Evolutionary conservation across 371 early-diverging fungal species (phyloP).

Genomic region (Syncephalastrum monosporum): DNA sequence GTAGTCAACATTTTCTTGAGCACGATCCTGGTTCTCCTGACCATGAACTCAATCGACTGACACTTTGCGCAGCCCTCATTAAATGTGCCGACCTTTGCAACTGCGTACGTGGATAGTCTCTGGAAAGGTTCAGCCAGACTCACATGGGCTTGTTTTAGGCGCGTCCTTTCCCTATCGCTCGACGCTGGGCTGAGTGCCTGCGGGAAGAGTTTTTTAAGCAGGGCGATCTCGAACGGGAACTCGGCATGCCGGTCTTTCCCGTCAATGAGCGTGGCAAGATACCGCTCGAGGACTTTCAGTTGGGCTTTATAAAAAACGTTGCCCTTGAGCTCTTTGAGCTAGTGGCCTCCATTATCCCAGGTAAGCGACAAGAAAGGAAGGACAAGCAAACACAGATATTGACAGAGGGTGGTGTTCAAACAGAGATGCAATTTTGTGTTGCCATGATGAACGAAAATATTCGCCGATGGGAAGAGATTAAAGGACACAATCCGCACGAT

Average conservation of each 20-base stretch:
- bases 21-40: slow-evolving; percentile 9
- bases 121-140: background rate
- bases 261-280: slow-evolving; percentile 51
- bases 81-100: slow-evolving; percentile 85
- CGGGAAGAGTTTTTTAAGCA: slow-evolving; percentile 59
- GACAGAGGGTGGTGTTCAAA: no score
- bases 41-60: slow-evolving; percentile 44
- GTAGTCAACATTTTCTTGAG: slow-evolving; percentile 8
- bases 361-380: no score
- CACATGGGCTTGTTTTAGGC: slow-evolving; percentile 19
- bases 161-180: slow-evolving; percentile 55
- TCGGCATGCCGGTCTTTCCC: slow-evolving; percentile 53
- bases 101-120: slow-evolving; percentile 37
- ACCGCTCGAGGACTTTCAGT: slow-evolving; percentile 57
- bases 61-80: slow-evolving; percentile 66
- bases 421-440: slow-evolving; percentile 6
- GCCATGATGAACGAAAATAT: slow-evolving; percentile 1
- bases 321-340: slow-evolving; percentile 62
- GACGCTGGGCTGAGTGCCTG: slow-evolving; percentile 51
- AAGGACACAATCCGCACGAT: no score
- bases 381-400: no score
- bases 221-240: slow-evolving; percentile 58
- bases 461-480: slow-evolving; percentile 1
- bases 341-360: no score
- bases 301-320: slow-evolving; percentile 64